Evolutionary conservation across 202 grass and related monocot species (phyloP).

Genomic region (Panicum virgatum): DNA sequence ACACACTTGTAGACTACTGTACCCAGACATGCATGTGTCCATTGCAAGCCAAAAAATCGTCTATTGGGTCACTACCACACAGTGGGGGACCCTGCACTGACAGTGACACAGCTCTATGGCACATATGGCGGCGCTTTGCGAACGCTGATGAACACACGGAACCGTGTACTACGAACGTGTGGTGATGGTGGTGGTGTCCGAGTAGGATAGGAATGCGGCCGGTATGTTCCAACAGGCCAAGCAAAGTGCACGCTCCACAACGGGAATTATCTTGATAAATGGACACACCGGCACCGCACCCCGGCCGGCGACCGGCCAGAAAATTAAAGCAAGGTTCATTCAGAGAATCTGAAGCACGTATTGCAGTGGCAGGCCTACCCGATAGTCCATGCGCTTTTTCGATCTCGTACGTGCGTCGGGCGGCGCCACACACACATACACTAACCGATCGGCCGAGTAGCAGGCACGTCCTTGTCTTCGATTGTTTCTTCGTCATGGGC

Average conservation of each 20-base stretch:
- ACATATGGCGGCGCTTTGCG: not conserved
- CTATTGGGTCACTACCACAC: too few relatives aligned
- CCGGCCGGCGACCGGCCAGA: not conserved
- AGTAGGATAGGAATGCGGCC: constrained; percentile 16
- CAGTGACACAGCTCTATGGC: not conserved
- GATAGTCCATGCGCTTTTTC: constrained; percentile 14
- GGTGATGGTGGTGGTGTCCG: not conserved
- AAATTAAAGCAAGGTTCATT: constrained; percentile 27
- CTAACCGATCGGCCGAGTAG: not conserved
- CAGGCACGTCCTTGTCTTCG: not conserved
- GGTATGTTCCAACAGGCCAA: constrained; percentile 23
- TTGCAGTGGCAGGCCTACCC: constrained; percentile 40
- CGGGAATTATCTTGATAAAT: too few relatives aligned
- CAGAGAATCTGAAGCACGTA: constrained; percentile 37
- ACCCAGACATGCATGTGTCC: too few relatives aligned
- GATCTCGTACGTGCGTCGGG: constrained; percentile 16
- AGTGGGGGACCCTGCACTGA: not conserved
- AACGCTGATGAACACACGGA: too few relatives aligned
- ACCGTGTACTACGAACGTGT: too few relatives aligned
- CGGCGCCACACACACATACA: not conserved
- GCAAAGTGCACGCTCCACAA: constrained; percentile 18
- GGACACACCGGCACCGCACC: not conserved
- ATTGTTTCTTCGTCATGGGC: not conserved
- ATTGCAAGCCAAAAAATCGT: too few relatives aligned
- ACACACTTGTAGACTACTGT: too few relatives aligned